Base-by-base conservation (phyloP, 805 yeast genomes). In the Candida peoriensis region DNA sequence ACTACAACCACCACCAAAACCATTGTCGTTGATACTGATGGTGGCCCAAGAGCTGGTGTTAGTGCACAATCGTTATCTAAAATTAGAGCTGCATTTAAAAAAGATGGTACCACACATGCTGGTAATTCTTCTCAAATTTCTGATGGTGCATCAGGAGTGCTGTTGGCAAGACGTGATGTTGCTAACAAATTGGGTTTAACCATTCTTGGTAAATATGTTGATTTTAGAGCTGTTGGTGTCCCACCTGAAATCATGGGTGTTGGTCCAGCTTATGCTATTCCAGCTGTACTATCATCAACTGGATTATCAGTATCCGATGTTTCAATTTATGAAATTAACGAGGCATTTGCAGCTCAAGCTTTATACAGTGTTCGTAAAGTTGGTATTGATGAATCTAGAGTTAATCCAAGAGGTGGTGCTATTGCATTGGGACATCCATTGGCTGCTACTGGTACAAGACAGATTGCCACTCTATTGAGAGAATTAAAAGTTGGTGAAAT, bases 161-260 rank as follows among this genome's bases (percentile, higher is more conserved):
- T 90, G 37, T 69, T 90, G 41, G 82, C 86, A 68, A 78, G 89
- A 58, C 76, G 97, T 61, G 81, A 87, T 14, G 69, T 82, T 38
- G 98, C 98, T 16, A 78, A 82, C 59, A 64, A 72, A 49, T 63
- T 79, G 39, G 80, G 81, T 25, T 70, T 83, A 48, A 80, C 83
- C 36, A 77, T 87, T 41, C 52, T 81, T 39, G 98, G 81, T 43
- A 85, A 84, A 66, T 90, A 76, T 50, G 77, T 88, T 43, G 81
- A 79, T 48, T 79, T 85, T 53, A 74, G 81, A 47, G 68, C 79
- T 26, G 90, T 83, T 37, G 98, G 98, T 50, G 96, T 89, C 30
- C 96, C 97, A 37, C 97, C 97, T 16, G 95, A 87, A 63, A 76
- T 89, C 42, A 90, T 90, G 98, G 98, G 97, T 39, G 78, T 90